Evolutionary conservation across 257 asterid species (phyloP), one percentile per base, ranked within the genome.

Genomic region (Solanum pimpinellifolium): DNA sequence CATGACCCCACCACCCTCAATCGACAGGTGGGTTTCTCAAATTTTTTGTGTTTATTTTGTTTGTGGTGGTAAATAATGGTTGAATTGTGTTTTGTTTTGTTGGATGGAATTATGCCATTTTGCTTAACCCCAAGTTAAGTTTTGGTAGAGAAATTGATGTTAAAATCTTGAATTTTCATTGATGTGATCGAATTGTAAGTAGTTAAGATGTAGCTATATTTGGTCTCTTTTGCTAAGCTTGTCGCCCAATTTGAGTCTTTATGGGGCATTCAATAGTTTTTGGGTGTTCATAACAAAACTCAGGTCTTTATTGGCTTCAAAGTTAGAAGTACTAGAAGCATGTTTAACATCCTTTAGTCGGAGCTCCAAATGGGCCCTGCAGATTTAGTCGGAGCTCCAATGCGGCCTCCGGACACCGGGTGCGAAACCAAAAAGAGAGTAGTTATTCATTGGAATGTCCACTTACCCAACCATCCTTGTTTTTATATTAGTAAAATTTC

Each of bases 1-100:
- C 99, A 97, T 88, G 99, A 97, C 88, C 99, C 99, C 14, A 97
- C 99, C 5, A 97, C 98, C 59, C 98, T 81, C 87, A 94, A 95
- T 92, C 98, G 99, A 69, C 98, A 94, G 98, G 99, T 95, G 9
- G 4, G 29, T 88, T 35, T 52, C 85, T 41, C 9, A 68, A 44
- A 6, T 23, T 76, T 76, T 4, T 41, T 27, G 9, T 0, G 33
- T 27, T 78, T 78, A 8, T 44, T 20, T 35, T 10, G 16, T 21
- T 74, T 86, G 42, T 69, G 72, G 41, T 81, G n/a, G 20, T 56
- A 31, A 23, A 66, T 9, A 21, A 21, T 59, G 16, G 74, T 60
- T 86, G 37, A 9, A 41, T 33, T 68, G 13, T 11, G 14, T 35
- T 35, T 70, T 77, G 60, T n/a, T 25, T 75, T 39, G 11, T 75